Evolutionary conservation across 139 green algal genomes (phyloP), one percentile per base, ranked within the genome.

Genomic region (Tetradesmus obliquus): DNA sequence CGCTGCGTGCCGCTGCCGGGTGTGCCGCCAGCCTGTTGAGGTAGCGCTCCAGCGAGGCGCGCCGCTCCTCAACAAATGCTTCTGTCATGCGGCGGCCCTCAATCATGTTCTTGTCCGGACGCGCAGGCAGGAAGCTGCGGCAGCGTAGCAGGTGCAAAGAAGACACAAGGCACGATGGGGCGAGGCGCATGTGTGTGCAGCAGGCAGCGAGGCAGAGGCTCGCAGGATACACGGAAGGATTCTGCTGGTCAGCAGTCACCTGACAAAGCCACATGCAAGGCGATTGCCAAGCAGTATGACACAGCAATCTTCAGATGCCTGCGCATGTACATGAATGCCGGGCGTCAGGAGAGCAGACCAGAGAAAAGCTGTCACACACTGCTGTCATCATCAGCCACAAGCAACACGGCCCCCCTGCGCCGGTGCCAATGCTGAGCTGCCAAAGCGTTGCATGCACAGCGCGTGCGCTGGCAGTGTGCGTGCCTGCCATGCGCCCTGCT

Each of bases 41-140:
- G 93, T 99, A 99, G 15, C 95, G 94, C 90, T 99, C 95, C 88
- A 99, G 93, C 8, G 95, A 95, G 9, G 91, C 24, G 3, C 94
- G 22, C 2, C 90, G 55, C n/a, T 45, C 76, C 69, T 84, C 82
- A 51, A 92, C 79, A 55, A 90, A 89, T 0, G 22, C 66, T 12
- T 79, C 45, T n/a, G 32, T 92, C 62, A 84, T 88, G 62, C 89
- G 80, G 20, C 81, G 60, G n/a, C 76, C 66, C 60, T 88, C 89
- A 72, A 92, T 88, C 51, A 82, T 20, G 62, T 92, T 88, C 80
- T 88, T 88, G 60, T 88, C 60, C 55, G 89, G 89, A 5, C 89
- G 89, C 10, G 89, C 89, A 45, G 89, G 89, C 51, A 92, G 81
- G 81, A 92, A 88, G 76, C 88, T 91, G 88, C 76, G 19, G 9